Percentiles rank a stretch among this genome's conserved stretches.
These are phyloP conservation scores for Inonotus obliquus DNA, from an alignment of 1,284 basidiomycete species.

Conservation along the genomic window DNA sequence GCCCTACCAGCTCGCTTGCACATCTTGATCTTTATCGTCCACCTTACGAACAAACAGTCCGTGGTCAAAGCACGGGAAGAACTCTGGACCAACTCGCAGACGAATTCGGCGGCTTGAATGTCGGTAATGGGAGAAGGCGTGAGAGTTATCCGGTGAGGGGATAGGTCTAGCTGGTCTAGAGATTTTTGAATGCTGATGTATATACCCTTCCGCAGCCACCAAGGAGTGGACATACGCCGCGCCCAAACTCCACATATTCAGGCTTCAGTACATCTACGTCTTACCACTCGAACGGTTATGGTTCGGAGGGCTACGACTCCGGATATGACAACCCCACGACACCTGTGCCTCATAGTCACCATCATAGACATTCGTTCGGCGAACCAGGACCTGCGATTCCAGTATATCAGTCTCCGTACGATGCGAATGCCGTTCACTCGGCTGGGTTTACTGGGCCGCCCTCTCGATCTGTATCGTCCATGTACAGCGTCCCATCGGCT, in stretches of 20 bases:
- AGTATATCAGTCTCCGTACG: constrained; percentile 51
- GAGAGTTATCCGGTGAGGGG: constrained; percentile 60
- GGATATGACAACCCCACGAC: constrained; percentile 13
- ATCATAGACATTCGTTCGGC: constrained; percentile 13
- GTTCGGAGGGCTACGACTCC: constrained; percentile 9
- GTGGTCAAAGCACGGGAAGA: constrained; percentile 34
- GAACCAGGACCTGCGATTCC: constrained; percentile 8
- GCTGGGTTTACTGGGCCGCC: constrained; percentile 19
- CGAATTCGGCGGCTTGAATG: constrained; percentile 61
- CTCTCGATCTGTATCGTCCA: constrained; percentile 5
- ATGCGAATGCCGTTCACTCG: constrained; percentile 35
- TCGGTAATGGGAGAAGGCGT: constrained; percentile 38
- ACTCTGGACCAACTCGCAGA: constrained; percentile 49
- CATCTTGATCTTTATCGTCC: constrained; percentile 69
- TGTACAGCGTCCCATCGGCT: constrained; percentile 17
- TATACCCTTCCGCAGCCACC: constrained; percentile 28
- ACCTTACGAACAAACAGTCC: constrained; percentile 46
- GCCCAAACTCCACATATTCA: constrained; percentile 36
- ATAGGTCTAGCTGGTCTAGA: neutral
- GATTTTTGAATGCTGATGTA: neutral
- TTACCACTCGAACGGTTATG: constrained; percentile 25
- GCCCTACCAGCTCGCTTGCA: constrained; percentile 53
- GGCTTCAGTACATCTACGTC: constrained; percentile 27
- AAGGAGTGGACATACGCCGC: constrained; percentile 31
- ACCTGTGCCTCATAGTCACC: constrained; percentile 4